Evolutionary conservation across 768 basidiomycete genomes (phyloP), one percentile per base, ranked within the genome.

Genomic region (Mycena alexandri): DNA sequence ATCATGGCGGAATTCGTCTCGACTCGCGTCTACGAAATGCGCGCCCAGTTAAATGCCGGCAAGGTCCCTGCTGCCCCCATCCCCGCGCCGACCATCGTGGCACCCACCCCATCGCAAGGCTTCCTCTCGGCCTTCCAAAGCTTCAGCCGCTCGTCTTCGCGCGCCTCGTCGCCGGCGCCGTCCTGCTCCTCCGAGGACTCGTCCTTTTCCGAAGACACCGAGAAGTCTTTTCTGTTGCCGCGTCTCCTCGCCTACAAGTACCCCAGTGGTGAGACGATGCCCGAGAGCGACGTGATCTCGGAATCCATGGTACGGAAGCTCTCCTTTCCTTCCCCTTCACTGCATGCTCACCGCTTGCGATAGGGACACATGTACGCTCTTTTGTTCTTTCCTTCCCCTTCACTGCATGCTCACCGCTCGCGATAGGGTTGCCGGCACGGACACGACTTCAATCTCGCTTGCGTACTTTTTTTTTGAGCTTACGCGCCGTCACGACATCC

Each of bases 1-100:
- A 89, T 89, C 66, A 89, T 93, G 85, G 90, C 90, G 63, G 89
- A 93, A 91, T 93, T 92, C 73, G 92, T 93, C 59, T 90, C 88
- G 57, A 86, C 82, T 12, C 89, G 90, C 51, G 89, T 93, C 36
- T 92, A 93, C 72, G 90, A 92, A 72, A 88, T 87, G 82, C 86
- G 90, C 34, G 86, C 88, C 21, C 89, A 91, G 73, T 82, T 90
- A 76, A 88, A 86, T 60, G 84, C 88, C n/a, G 88, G 85, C 24
- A 85, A 84, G 75, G 72, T 84, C 34, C 61, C 51, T 22, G 51
- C 51, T 33, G 51, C 21, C 22, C 2, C 69, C 29, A 24, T 59
- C 19, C 61, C 57, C 25, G 44, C 47, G 25, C 67, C 62, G 17
- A 17, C 50, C 54, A 43, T 64, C 63, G 54, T 65, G n/a, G 70